A percentile compares a stretch with the other conserved stretches of the same genome.
phyloP scores from a whole-genome alignment of 2,329 filamentous ascomycete species.

The Fusarium oligoseptatum region DNA sequence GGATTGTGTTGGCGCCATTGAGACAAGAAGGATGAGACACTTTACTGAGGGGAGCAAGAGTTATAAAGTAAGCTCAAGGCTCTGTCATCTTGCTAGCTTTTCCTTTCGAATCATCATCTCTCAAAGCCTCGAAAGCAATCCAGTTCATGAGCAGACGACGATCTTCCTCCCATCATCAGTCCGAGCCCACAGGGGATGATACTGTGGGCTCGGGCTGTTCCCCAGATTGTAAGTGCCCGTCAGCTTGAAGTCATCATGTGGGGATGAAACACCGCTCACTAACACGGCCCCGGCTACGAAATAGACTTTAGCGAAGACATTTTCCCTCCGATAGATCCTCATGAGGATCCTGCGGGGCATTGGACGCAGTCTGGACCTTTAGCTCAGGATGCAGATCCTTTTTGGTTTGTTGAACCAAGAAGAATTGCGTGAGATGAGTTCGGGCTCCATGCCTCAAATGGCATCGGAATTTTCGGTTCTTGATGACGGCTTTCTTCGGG shows the following conservation, averaged over 20 bases:
- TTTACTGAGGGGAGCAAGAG: not conserved
- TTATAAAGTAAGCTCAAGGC: constrained; percentile 30
- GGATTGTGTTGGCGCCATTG: constrained; percentile 2
- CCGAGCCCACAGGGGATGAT: constrained; percentile 22
- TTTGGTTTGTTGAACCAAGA: constrained; percentile 11
- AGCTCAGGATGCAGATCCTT: constrained; percentile 3
- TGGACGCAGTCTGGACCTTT: not conserved
- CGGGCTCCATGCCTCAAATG: not conserved
- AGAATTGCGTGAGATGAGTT: not conserved
- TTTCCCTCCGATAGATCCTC: constrained; percentile 2
- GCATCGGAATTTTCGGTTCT: not conserved
- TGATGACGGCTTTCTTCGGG: not conserved
- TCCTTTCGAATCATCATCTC: not conserved
- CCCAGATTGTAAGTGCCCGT: constrained; percentile 24
- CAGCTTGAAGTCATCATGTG: constrained; percentile 22
- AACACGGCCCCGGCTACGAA: constrained; percentile 7
- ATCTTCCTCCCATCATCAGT: constrained; percentile 9
- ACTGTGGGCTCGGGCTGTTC: constrained; percentile 33
- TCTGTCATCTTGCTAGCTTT: not conserved
- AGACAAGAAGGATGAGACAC: constrained; percentile 8
- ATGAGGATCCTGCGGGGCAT: constrained; percentile 18
- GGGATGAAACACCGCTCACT: not conserved
- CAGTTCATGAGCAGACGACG: constrained; percentile 25
- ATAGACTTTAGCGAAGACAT: constrained; percentile 18
- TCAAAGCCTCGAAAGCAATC: not conserved